These are phyloP conservation scores for Trifolium fragiferum DNA, from an alignment of 306 rosid genomes.

Conservation along the genomic window DNA sequence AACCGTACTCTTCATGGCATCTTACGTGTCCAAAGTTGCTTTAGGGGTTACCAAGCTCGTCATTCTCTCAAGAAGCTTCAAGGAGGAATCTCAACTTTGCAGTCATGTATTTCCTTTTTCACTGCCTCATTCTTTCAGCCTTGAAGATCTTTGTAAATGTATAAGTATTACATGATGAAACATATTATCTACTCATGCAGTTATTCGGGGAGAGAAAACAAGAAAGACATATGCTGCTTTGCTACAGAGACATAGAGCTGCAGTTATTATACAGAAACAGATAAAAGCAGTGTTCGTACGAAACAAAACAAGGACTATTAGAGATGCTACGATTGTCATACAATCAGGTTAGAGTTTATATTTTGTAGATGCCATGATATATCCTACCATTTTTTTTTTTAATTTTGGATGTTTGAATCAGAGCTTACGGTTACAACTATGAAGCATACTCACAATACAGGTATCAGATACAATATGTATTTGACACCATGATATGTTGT, in stretches of 20 bases:
- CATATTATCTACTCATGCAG: slow-evolving; percentile 56
- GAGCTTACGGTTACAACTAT: background rate
- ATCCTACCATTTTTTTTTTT: background rate
- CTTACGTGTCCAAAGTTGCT: slow-evolving; percentile 92
- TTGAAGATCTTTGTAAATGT: slow-evolving; percentile 31
- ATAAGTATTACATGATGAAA: slow-evolving; percentile 26
- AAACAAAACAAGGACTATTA: slow-evolving; percentile 51
- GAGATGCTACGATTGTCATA: slow-evolving; percentile 65
- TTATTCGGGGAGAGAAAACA: slow-evolving; percentile 70
- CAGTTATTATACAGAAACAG: slow-evolving; percentile 68
- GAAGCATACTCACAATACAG: background rate
- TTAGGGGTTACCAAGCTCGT: slow-evolving; percentile 91
- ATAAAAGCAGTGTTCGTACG: slow-evolving; percentile 60
- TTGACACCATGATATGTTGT: background rate
- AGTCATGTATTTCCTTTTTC: slow-evolving; percentile 69
- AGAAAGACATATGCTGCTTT: slow-evolving; percentile 69
- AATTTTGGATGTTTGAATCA: slow-evolving; percentile 21
- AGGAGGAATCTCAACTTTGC: slow-evolving; percentile 71
- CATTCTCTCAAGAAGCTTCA: slow-evolving; percentile 61
- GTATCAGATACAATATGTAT: background rate
- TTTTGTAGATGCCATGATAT: slow-evolving; percentile 1
- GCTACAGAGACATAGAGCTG: slow-evolving; percentile 73
- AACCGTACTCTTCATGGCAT: slow-evolving; percentile 91
- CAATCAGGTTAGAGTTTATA: slow-evolving; percentile 67
- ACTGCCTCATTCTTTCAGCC: slow-evolving; percentile 32